These are phyloP conservation scores for Irineochytrium annulatum DNA, from an alignment of 192 early-diverging fungal genomes.

Conservation along the genomic window DNA sequence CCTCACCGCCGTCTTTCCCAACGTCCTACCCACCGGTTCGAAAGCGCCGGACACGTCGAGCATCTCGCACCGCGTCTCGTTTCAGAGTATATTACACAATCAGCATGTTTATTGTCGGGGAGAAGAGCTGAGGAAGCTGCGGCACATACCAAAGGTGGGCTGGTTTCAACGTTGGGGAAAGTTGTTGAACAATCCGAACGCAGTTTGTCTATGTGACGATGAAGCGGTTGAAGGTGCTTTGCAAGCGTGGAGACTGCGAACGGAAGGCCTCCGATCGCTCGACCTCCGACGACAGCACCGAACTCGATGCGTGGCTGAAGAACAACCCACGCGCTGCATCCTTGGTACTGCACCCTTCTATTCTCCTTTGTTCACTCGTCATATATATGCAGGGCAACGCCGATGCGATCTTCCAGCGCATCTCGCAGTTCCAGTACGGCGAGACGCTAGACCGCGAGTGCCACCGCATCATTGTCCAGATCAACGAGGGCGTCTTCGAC, in stretches of 20 bases:
- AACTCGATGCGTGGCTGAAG: background rate
- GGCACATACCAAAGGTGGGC: slow-evolving; percentile 40
- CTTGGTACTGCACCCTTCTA: background rate
- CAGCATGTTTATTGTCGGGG: slow-evolving; percentile 30
- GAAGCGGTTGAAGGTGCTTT: too few species aligned
- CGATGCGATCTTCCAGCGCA: background rate
- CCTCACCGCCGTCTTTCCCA: slow-evolving; percentile 29
- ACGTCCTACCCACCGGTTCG: background rate
- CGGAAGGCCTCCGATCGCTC: background rate
- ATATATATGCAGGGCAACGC: too few species aligned
- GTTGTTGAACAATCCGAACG: background rate
- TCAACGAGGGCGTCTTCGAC: slow-evolving; percentile 30
- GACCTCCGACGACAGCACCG: background rate
- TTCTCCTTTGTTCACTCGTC: too few species aligned
- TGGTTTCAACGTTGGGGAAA: background rate
- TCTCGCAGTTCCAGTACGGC: background rate
- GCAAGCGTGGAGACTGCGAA: background rate
- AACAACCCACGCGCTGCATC: background rate
- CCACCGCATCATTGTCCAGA: slow-evolving; percentile 2
- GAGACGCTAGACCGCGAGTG: background rate
- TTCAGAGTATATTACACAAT: slow-evolving; percentile 25
- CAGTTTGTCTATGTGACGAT: background rate
- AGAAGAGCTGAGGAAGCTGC: slow-evolving; percentile 17
- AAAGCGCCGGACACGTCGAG: background rate
- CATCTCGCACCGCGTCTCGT: slow-evolving; percentile 3